A percentile compares a stretch with the other conserved stretches of the same genome.
These are phyloP conservation scores for Nicotiana tomentosiformis DNA, from an alignment of 257 asterid genomes.

Conservation along the genomic window DNA sequence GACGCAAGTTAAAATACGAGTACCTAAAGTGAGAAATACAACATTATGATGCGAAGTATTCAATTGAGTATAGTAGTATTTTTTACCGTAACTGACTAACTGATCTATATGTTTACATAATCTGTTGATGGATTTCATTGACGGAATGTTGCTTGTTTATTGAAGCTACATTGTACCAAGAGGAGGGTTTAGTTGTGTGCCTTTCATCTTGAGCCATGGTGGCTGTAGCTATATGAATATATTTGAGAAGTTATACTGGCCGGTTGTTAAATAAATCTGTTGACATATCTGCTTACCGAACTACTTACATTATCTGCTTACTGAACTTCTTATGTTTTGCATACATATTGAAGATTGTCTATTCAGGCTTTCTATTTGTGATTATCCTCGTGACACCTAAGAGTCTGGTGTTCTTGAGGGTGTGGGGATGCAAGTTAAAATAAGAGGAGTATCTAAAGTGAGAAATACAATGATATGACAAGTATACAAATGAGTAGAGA, in stretches of 20 bases:
- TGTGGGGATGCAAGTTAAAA: neutral
- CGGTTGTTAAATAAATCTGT: conserved; percentile 34
- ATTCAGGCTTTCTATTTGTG: neutral
- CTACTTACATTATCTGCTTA: conserved; percentile 47
- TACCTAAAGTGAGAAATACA: neutral
- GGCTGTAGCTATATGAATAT: conserved; percentile 36
- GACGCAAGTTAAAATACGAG: neutral
- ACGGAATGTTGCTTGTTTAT: neutral
- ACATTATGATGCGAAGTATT: too few species aligned
- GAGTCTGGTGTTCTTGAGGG: neutral
- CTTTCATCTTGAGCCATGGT: conserved; percentile 34
- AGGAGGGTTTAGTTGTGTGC: conserved; percentile 21
- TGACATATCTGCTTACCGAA: conserved; percentile 54
- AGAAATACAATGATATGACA: neutral
- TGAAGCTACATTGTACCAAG: conserved; percentile 15
- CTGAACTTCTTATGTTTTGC: conserved; percentile 38
- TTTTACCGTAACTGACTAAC: too few species aligned
- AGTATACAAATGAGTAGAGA: neutral
- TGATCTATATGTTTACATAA: neutral
- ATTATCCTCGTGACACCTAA: neutral
- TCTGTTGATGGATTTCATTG: too few species aligned
- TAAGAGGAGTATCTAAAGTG: neutral
- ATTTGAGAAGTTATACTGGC: conserved; percentile 39
- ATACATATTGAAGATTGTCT: neutral
- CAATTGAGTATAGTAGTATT: too few species aligned